Base-by-base conservation (phyloP, 768 basidiomycete species). In the Podaxis rugospora region DNA sequence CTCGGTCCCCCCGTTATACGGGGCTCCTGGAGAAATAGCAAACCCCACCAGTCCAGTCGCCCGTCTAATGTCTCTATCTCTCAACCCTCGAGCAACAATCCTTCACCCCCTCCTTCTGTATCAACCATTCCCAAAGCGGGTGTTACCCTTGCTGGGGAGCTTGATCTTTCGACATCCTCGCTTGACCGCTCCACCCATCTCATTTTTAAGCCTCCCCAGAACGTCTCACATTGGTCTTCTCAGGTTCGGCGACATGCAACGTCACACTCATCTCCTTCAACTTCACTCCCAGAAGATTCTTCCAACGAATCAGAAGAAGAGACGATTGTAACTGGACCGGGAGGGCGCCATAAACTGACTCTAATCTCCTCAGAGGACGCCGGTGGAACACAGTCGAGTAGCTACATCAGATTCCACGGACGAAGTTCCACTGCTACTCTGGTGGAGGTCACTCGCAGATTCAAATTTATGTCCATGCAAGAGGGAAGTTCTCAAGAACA, bases 1-100 rank as follows among this genome's bases (percentile, higher is more conserved):
- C 75, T 91, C 51, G 89, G 89, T 0, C 83, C 85, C 5, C 81
- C 81, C 1, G 72, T 90, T 7, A 37, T 82, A 50, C 83, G 87
- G 39, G 87, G 80, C 64, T 88, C 87, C 4, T 90, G 89, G 89
- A 88, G 75, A 65, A 62, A 68, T 18, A 65, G 65, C 5, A 63
- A 66, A 1, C 35, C 54, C 16, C 46, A 46, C 36, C 25, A 61
- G 21, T 21, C 32, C 47, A 61, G 28, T 32, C 51, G 49, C 32
- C 65, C 57, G 27, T 53, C 59, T 9, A 44, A 54, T 50, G 44
- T 62, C 7, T 49, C 62, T 62, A 51, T 54, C 25, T 21, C 67
- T 28, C 54, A 28, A 18, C 57, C 66, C n/a, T 46, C 59, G 40
- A 44, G 62, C 16, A 58, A 37, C 40, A 13, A 40, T 49, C 40